phyloP scores from a whole-genome alignment of 768 basidiomycete genomes.

The Coprinopsis cinerea region DNA sequence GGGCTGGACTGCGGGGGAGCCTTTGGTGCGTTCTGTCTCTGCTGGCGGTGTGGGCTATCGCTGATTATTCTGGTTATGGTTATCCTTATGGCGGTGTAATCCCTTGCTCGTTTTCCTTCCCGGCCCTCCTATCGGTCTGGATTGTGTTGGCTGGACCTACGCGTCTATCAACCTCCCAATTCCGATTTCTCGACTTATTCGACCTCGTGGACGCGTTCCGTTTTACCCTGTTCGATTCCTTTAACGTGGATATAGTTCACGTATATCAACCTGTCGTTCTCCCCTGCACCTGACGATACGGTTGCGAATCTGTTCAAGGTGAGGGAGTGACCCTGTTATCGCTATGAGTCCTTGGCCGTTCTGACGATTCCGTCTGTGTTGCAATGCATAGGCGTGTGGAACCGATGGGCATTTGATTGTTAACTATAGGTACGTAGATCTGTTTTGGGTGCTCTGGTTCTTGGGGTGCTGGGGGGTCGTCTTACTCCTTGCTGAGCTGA shows the following conservation, averaged over 20 bases:
- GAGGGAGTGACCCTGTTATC: neutral
- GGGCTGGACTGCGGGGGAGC: constrained; percentile 80
- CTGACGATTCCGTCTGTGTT: neutral
- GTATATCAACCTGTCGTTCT: constrained; percentile 67
- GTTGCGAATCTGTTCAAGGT: constrained; percentile 77
- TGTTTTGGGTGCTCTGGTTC: neutral
- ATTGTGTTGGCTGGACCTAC: too few relatives aligned
- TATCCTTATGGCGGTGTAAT: too few relatives aligned
- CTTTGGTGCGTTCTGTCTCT: constrained; percentile 51
- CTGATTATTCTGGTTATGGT: too few relatives aligned
- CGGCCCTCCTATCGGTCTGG: too few relatives aligned
- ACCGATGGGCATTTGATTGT: constrained; percentile 89
- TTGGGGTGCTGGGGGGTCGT: too few relatives aligned
- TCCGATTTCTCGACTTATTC: too few relatives aligned
- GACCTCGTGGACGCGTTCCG: too few relatives aligned
- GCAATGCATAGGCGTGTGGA: constrained; percentile 62
- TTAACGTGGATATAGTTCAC: constrained; percentile 49
- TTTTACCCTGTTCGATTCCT: too few relatives aligned
- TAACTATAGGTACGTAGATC: constrained; percentile 65
- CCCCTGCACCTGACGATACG: constrained; percentile 78
- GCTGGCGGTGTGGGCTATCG: too few relatives aligned
- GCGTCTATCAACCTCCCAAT: too few relatives aligned
- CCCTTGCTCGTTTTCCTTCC: too few relatives aligned
- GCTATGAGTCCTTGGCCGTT: constrained; percentile 1
- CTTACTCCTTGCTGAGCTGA: too few relatives aligned